Evolutionary conservation across 169 alveolate genomes (phyloP), one percentile per base, ranked within the genome.

Genomic region (Eimeria zaria): DNA sequence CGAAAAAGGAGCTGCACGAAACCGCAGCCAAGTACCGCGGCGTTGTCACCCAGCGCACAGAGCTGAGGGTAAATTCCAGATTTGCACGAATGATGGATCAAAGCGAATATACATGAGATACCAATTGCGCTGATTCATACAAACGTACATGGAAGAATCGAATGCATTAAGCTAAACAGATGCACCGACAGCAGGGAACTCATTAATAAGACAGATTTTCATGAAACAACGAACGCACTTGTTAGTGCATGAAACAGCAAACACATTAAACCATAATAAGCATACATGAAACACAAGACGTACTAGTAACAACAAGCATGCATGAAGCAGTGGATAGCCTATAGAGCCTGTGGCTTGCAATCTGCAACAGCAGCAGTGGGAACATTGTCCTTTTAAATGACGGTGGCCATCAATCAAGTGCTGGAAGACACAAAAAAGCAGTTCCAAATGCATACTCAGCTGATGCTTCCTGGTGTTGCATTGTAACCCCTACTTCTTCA

Each of bases 21-120:
- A 41, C 36, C 36, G 36, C 76, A 5, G 76, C 92, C 48, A 85
- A 85, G 14, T 62, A 85, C 41, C 76, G 92, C 48, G 41, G 36
- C 39, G 58, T 41, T 30, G 80, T 41, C 33, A 30, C 92, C 53
- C 80, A 85, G 92, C 80, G 74, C 39, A 22, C 78, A 48, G 80
- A 85, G 44, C 78, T 85, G 39, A 85, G 67, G 80, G 92, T 62
- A 85, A 51, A n/a, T 33, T n/a, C n/a, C n/a, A n/a, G n/a, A 67
- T 67, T 18, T 33, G 39, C 46, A 67, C 58, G 12, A 51, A n/a
- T n/a, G n/a, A n/a, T n/a, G n/a, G n/a, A 51, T 12, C 12, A 12
- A 51, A 51, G 58, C 58, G 12, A 51, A 5, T 51, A 12, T 51
- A 51, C 58, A 51, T 51, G 12, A 51, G n/a, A n/a, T n/a, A n/a